Evolutionary conservation across 352 stramenopile species (phyloP), one percentile per base, ranked within the genome.

Genomic region (Globisporangium polare): DNA sequence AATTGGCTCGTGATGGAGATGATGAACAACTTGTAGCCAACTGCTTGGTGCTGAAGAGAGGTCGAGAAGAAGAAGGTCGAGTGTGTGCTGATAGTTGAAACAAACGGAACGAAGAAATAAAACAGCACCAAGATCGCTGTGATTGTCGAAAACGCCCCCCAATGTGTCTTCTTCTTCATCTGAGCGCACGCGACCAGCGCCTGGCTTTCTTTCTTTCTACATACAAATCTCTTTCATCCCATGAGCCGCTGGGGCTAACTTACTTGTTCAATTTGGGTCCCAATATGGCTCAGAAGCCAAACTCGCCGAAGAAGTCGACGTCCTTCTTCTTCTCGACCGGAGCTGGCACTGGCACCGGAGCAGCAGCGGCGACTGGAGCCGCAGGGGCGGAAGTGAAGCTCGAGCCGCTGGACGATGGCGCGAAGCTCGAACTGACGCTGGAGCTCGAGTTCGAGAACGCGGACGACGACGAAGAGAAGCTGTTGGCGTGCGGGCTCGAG

Each of bases 271-370:
- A n/a, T n/a, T n/a, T n/a, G n/a, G n/a, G n/a, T n/a, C n/a, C n/a
- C n/a, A n/a, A n/a, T n/a, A n/a, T n/a, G n/a, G n/a, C n/a, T n/a
- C n/a, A n/a, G n/a, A 90, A 88, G 9, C 83, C 83, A 59, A 91
- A 93, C 68, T 93, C 83, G 12, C 79, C 80, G 53, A 93, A 93
- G 63, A 93, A 93, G 62, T 93, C 83, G 22, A 93, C 83, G 53
- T 93, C 78, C 63, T 92, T 92, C 78, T 91, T 90, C 24, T 74
- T 73, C 22, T 72, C 73, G 24, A 75, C 67, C 6, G 73, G 64
- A 10, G 72, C 41, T 6, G 66, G 54, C 12, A 68, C 42, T 26
- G 68, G 58, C n/a, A 58, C 57, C 43, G 75, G 58, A 27, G 60
- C 58, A 3, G 68, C 51, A 18, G 69, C 43, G 31, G 65, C 24